These are phyloP conservation scores for Epichloe sylvatica DNA, from an alignment of 2,329 filamentous ascomycete species.

Conservation along the genomic window DNA sequence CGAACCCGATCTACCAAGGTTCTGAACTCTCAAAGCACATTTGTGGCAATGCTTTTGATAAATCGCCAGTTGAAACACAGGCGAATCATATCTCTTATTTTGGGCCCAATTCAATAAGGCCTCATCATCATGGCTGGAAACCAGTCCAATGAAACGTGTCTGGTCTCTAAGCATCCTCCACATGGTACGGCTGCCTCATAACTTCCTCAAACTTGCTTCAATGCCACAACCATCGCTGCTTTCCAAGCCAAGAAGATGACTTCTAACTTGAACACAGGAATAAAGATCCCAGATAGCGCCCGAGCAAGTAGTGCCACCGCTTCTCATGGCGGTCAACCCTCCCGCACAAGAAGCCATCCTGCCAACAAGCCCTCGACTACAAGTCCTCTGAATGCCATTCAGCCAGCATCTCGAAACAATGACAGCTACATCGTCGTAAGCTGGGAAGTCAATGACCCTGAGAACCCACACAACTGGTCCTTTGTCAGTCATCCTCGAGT, in stretches of 20 bases:
- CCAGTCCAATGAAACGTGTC: background rate
- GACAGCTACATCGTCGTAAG: constrained; percentile 24
- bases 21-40: background rate
- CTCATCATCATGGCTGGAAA: background rate
- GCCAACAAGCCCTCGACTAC: constrained; percentile 25
- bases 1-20: background rate
- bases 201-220: background rate
- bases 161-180: background rate
- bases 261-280: constrained; percentile 12
- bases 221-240: background rate
- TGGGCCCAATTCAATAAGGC: background rate
- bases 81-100: background rate
- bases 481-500: constrained; percentile 12
- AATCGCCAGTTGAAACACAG: background rate
- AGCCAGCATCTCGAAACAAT: constrained; percentile 18
- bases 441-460: constrained; percentile 34
- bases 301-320: background rate
- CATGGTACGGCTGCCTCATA: background rate
- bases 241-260: background rate
- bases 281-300: constrained; percentile 13
- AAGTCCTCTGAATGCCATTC: constrained; percentile 20
- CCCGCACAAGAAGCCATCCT: constrained; percentile 6
- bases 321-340: background rate
- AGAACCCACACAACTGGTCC: constrained; percentile 42
- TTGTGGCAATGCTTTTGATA: background rate